Conservation (phyloP, 169 alveolate genomes). For the Miamiensis avidus region DNA sequence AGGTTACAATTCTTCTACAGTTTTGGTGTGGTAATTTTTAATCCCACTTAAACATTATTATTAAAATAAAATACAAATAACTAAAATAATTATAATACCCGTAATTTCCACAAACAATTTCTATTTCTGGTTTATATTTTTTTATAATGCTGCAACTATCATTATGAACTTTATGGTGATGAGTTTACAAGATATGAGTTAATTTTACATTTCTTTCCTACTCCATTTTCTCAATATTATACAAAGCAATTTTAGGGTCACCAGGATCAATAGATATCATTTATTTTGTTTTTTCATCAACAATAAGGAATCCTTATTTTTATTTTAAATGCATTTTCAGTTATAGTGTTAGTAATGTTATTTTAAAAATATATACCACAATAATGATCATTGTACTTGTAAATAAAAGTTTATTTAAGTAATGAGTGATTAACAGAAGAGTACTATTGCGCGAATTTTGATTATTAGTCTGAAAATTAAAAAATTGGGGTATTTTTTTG, state of each 20-base stretch:
- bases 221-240: conserved; percentile 25
- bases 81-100: not conserved
- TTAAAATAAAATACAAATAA: not conserved
- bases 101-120: conserved; percentile 22
- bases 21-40: not conserved
- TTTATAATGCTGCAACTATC: conserved; percentile 21
- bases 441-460: not conserved
- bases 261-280: conserved; percentile 46
- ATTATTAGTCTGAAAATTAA: not conserved
- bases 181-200: conserved; percentile 22
- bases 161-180: conserved; percentile 12
- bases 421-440: conserved; percentile 16
- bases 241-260: conserved; percentile 27
- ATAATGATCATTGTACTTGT: conserved; percentile 10
- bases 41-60: not conserved
- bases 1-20: conserved; percentile 31
- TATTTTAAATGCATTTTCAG: not conserved
- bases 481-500: no score
- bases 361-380: conserved; percentile 10
- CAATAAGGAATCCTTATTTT: conserved; percentile 25
- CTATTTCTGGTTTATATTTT: not conserved
- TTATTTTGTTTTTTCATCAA: conserved; percentile 32
- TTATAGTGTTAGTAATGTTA: not conserved
- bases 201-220: not conserved
- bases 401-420: conserved; percentile 11